Conservation (phyloP, 208 protist species). For the Lotmaria passim region DNA sequence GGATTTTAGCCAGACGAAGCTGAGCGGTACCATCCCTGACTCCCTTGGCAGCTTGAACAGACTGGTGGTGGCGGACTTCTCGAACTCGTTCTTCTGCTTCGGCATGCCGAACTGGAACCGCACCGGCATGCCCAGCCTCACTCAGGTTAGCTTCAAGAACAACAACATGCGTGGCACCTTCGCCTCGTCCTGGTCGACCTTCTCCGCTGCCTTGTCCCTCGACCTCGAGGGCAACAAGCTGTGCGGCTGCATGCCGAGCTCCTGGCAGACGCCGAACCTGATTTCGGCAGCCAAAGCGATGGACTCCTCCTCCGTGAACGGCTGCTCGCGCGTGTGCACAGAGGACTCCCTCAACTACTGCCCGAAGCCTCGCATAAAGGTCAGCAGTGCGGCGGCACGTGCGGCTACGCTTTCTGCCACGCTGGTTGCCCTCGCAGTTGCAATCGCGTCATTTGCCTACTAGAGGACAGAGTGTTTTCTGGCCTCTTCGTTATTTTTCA, state of each 20-base stretch:
- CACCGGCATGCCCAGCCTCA: constrained; percentile 20
- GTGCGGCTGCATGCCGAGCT: constrained; percentile 28
- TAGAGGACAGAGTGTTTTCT: background rate
- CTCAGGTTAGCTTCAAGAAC: constrained; percentile 13
- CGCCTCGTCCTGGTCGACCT: constrained; percentile 28
- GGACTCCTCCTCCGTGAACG: constrained; percentile 12
- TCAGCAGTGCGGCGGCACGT: constrained; percentile 11
- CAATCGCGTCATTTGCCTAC: constrained; percentile 1
- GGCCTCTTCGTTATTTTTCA: background rate
- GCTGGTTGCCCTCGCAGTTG: background rate
- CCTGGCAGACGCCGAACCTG: constrained; percentile 20
- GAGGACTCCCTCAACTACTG: constrained; percentile 18
- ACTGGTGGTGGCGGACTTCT: constrained; percentile 16
- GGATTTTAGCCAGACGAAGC: constrained; percentile 22
- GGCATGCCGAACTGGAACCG: constrained; percentile 33
- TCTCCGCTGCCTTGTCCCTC: constrained; percentile 17
- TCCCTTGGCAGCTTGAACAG: constrained; percentile 1
- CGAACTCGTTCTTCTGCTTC: constrained; percentile 29
- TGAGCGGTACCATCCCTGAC: constrained; percentile 21
- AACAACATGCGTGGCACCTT: constrained; percentile 37
- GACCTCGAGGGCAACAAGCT: constrained; percentile 30
- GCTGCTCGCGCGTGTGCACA: constrained; percentile 17
- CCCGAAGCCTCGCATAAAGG: background rate
- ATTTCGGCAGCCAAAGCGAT: constrained; percentile 23
- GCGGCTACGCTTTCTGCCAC: background rate